Evolutionary conservation across 495 filamentous ascomycete species (phyloP).

Genomic region (Tetracladium marchalianum): DNA sequence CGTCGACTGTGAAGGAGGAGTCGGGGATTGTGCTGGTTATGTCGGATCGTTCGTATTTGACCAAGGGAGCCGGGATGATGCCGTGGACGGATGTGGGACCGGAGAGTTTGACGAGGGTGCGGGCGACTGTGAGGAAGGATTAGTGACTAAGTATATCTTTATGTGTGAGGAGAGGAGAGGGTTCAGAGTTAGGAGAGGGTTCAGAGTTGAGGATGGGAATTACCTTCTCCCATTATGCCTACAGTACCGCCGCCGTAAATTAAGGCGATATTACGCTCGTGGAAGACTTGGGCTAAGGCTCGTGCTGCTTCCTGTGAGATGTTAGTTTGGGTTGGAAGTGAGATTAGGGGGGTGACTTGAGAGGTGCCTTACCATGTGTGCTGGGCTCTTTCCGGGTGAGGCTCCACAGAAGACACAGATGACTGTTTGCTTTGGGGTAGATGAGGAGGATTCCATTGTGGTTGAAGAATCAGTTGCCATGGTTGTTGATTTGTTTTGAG

Average conservation of each 20-base stretch:
- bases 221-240: slow-evolving; percentile 79
- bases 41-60: slow-evolving; percentile 65
- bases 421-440: slow-evolving; percentile 29
- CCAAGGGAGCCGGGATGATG: slow-evolving; percentile 77
- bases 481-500: background rate
- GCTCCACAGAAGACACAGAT: slow-evolving; percentile 80
- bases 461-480: slow-evolving; percentile 14
- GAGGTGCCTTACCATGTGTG: slow-evolving; percentile 11
- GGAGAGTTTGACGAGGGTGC: slow-evolving; percentile 73
- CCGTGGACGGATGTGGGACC: slow-evolving; percentile 83
- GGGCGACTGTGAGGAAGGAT: slow-evolving; percentile 41
- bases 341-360: slow-evolving; percentile 5
- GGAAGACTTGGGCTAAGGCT: slow-evolving; percentile 63
- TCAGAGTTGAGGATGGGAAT: no score
- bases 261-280: slow-evolving; percentile 62
- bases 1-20: background rate
- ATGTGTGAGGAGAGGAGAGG: no score
- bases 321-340: background rate
- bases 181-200: no score
- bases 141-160: no score
- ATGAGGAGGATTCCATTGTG: slow-evolving; percentile 3
- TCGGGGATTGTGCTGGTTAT: background rate
- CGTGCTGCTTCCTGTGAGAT: slow-evolving; percentile 58
- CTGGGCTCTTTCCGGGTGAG: slow-evolving; percentile 56
- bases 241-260: slow-evolving; percentile 94